Percentiles rank a stretch among this genome's conserved stretches.
Evolutionary conservation across 78 protist species (phyloP).

Genomic region (Dictyostelium discoideum): DNA sequence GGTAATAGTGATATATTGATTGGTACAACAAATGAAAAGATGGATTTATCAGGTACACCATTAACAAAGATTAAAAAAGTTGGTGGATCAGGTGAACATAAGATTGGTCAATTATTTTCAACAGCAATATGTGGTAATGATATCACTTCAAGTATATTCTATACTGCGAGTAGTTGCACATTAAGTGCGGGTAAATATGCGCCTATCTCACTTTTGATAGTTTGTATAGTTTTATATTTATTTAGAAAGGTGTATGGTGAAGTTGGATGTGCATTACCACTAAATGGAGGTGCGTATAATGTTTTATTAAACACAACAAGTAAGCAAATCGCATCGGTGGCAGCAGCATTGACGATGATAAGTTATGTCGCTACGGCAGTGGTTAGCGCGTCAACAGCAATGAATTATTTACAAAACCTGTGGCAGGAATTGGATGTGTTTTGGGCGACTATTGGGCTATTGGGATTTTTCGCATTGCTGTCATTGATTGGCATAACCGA

Average conservation of each 20-base stretch:
- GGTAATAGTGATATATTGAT: neutral
- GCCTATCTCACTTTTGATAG: conserved; percentile 86
- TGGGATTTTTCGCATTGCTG: conserved; percentile 76
- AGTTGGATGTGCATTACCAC: conserved; percentile 90
- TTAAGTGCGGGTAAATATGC: conserved; percentile 81
- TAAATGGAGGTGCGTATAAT: conserved; percentile 93
- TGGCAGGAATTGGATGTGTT: neutral
- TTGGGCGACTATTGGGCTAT: conserved; percentile 67
- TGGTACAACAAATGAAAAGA: conserved; percentile 49
- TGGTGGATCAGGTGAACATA: conserved; percentile 73
- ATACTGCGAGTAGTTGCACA: conserved; percentile 78
- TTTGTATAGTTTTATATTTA: conserved; percentile 83
- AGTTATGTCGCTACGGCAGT: conserved; percentile 92
- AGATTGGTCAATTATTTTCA: conserved; percentile 74
- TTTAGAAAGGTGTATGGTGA: conserved; percentile 86
- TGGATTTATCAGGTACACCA: conserved; percentile 18
- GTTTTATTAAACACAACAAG: conserved; percentile 89
- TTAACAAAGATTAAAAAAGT: conserved; percentile 26
- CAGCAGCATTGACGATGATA: conserved; percentile 89
- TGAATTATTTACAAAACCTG: conserved; percentile 55
- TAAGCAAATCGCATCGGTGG: conserved; percentile 87
- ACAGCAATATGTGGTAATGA: conserved; percentile 86
- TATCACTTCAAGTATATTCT: conserved; percentile 84
- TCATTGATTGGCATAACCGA: conserved; percentile 84
- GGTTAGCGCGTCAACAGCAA: conserved; percentile 79